Conservation (phyloP, 2,329 filamentous ascomycete genomes). For the Pseudogymnoascus sp. region DNA sequence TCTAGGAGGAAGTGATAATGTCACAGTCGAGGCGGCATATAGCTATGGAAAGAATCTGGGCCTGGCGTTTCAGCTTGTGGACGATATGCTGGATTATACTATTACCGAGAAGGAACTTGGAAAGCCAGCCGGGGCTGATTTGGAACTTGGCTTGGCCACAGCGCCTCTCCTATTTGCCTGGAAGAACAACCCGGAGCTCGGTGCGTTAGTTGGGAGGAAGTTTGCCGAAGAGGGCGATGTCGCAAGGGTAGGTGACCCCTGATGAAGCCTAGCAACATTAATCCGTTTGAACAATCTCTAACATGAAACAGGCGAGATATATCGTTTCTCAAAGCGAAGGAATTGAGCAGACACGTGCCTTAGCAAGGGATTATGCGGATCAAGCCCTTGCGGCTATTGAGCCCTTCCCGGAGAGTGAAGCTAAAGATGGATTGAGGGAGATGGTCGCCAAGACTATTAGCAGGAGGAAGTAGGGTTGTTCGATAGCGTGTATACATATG, state of each 20-base stretch:
- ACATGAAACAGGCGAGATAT: constrained; percentile 61
- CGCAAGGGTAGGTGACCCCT: constrained; percentile 52
- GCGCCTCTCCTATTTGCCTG: constrained; percentile 92
- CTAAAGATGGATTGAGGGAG: constrained; percentile 81
- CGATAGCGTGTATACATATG: constrained; percentile 8
- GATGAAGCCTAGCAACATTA: background rate
- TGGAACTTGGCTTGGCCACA: constrained; percentile 88
- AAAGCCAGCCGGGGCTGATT: constrained; percentile 88
- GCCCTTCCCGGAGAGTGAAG: constrained; percentile 84
- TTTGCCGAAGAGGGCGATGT: constrained; percentile 81
- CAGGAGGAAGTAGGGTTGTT: constrained; percentile 61
- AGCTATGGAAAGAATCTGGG: constrained; percentile 88
- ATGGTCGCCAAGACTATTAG: constrained; percentile 92
- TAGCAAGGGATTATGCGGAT: constrained; percentile 85
- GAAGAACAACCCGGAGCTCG: constrained; percentile 79
- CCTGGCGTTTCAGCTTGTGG: constrained; percentile 91
- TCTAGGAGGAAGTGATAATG: constrained; percentile 64
- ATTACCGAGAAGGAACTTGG: constrained; percentile 75
- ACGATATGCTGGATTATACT: constrained; percentile 97
- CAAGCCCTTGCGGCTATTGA: constrained; percentile 79
- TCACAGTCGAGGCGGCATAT: constrained; percentile 86
- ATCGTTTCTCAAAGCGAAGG: constrained; percentile 77
- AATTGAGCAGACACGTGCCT: constrained; percentile 80
- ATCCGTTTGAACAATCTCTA: constrained; percentile 14
- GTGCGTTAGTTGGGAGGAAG: constrained; percentile 82